phyloP scores from a whole-genome alignment of 73 alveolate species.

The Durusdinium trenchii region DNA sequence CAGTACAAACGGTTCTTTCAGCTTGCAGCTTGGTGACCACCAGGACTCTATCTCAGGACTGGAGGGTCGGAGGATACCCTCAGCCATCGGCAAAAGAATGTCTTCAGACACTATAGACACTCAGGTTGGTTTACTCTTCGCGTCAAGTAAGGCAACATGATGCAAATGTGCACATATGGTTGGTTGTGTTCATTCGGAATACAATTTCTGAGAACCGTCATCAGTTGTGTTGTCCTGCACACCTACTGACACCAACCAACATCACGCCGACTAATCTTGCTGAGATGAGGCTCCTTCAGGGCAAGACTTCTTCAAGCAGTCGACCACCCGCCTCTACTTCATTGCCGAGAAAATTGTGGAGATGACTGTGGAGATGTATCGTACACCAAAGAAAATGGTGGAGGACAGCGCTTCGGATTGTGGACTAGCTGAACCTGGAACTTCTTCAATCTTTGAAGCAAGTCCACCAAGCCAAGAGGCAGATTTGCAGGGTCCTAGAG shows the following conservation, averaged over 20 bases:
- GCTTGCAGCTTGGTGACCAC: conserved; percentile 1
- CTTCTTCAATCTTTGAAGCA: background rate
- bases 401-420: conserved; percentile 2
- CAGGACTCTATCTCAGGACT: background rate
- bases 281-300: conserved; percentile 7
- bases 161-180: no score
- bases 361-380: conserved; percentile 89
- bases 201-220: no score
- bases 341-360: conserved; percentile 86
- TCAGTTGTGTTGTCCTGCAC: no score
- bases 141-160: no score
- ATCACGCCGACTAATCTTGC: no score
- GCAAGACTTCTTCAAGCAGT: conserved; percentile 91
- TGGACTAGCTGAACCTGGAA: background rate
- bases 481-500: background rate
- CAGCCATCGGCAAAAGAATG: no score
- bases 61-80: no score
- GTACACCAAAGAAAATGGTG: conserved; percentile 78
- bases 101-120: no score
- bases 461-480: background rate
- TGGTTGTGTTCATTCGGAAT: no score
- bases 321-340: conserved; percentile 67
- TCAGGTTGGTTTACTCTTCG: no score
- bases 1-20: conserved; percentile 71
- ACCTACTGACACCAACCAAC: no score